phyloP scores from a whole-genome alignment of 2,329 filamentous ascomycete species.

The Pseudomassariella vexata region DNA sequence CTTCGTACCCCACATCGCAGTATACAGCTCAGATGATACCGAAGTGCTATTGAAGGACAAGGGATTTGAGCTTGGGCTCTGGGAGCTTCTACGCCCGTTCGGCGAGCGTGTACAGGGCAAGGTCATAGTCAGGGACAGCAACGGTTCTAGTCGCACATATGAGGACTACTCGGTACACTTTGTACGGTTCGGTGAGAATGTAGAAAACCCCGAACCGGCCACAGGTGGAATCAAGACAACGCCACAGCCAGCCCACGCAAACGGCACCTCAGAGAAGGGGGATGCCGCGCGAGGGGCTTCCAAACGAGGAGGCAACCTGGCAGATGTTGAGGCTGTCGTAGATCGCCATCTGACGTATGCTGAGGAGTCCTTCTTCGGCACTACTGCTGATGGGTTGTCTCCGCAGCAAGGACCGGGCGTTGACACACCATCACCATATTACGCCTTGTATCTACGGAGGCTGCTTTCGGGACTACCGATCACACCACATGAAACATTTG shows the following conservation, averaged over 20 bases:
- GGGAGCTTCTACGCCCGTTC: conserved; percentile 84
- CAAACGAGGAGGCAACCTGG: conserved; percentile 37
- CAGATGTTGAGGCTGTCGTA: conserved; percentile 74
- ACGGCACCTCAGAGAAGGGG: conserved; percentile 9
- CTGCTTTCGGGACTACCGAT: conserved; percentile 75
- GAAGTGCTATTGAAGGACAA: conserved; percentile 76
- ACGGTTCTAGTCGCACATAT: conserved; percentile 73
- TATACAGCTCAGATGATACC: conserved; percentile 82
- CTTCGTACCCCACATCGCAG: conserved; percentile 83
- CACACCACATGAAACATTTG: conserved; percentile 84
- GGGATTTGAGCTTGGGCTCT: conserved; percentile 75
- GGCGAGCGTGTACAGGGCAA: conserved; percentile 84
- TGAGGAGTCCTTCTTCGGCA: conserved; percentile 50
- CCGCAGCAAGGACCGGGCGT: conserved; percentile 35
- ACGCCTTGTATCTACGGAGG: conserved; percentile 76
- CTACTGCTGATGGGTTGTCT: conserved; percentile 30
- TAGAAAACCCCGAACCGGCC: conserved; percentile 43
- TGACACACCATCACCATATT: conserved; percentile 67
- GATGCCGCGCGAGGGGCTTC: no score
- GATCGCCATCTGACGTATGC: conserved; percentile 73
- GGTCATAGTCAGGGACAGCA: conserved; percentile 84
- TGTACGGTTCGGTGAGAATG: conserved; percentile 58
- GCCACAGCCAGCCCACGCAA: conserved; percentile 14
- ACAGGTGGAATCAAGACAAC: conserved; percentile 25
- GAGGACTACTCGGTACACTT: conserved; percentile 92